Base-by-base conservation (phyloP, 2,329 filamentous ascomycete genomes). In the Stemphylium lycopersici region DNA sequence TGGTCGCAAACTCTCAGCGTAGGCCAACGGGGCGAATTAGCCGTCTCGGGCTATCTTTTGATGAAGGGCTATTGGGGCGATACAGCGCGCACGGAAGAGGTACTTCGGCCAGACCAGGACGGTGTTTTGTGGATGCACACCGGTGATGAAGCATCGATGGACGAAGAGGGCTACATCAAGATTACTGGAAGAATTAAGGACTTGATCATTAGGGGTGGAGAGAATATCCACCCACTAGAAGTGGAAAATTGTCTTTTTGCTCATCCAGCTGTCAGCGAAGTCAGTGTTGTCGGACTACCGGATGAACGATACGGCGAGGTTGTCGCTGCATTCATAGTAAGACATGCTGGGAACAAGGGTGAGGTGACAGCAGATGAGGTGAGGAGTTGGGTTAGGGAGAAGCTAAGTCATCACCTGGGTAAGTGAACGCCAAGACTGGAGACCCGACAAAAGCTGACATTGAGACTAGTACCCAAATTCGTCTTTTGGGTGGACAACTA, bases 181-280 rank as follows among this genome's bases (percentile, higher is more conserved):
- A 96, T 98, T 69, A 97, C 92, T 0, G 91, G 93, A 3, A 83
- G 93, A 13, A 93, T 96, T 70, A 98, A 98, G 76, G 95, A 99
- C 72, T 77, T 98, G 49, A 97, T 99, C 66, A 98, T 98, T 71
- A 85, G 91, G 22, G 93, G 90, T 24, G 95, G 95, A 20, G 95
- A 98, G 74, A 99, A 99, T 72, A 96, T 97, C 51, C 91, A 96
- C 73, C 95, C 95, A 0, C 81, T 96, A 5, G 95, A 98, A 74
- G 83, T 98, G 3, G 95, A 99, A 74, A 93, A 96, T 70, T 93
- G 87, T 62, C 81, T 98, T 5, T 86, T 96, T 57, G 84, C 84
- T 36, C 87, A 93, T 69, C 81, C 85, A 2, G 80, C 81, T 3
- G 81, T 98, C 0, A 80, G 82, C 12, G 91, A 97, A 60, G 91